Evolutionary conservation across 257 asterid genomes (phyloP).

Genomic region (Thymus mandschuricus): DNA sequence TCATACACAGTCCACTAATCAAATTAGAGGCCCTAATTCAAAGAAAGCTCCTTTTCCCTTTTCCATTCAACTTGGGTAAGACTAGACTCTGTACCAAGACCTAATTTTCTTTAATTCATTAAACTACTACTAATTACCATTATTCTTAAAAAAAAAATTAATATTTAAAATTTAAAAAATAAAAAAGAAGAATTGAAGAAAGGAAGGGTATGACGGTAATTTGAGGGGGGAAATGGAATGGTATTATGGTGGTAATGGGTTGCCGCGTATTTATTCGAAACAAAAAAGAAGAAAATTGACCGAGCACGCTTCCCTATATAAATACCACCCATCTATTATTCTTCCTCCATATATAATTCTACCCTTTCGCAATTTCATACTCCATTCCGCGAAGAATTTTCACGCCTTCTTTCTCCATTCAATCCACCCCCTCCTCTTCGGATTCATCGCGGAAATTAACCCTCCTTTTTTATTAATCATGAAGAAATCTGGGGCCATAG

Average conservation of each 20-base stretch:
- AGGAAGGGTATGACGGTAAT: constrained; percentile 31
- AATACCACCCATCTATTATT: neutral
- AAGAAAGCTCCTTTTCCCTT: neutral
- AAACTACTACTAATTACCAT: too few species aligned
- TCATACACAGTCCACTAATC: neutral
- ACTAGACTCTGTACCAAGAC: neutral
- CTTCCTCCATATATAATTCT: neutral
- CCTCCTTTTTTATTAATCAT: constrained; percentile 24
- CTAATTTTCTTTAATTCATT: neutral
- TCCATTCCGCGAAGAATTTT: constrained; percentile 26
- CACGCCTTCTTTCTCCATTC: neutral
- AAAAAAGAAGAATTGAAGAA: too few species aligned
- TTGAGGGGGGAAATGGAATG: neutral
- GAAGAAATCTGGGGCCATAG: constrained; percentile 63
- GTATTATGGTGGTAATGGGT: constrained; percentile 16
- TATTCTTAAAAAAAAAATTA: too few species aligned
- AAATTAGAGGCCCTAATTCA: neutral
- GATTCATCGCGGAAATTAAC: constrained; percentile 13
- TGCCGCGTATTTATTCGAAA: constrained; percentile 50
- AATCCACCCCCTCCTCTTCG: neutral
- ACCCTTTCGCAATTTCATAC: constrained; percentile 4
- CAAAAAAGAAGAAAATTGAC: constrained; percentile 23
- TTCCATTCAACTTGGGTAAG: neutral
- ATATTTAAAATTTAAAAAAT: too few species aligned
- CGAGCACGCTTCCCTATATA: constrained; percentile 17